A percentile compares a stretch with the other conserved stretches of the same genome.
Conservation (phyloP, 2,329 filamentous ascomycete genomes). For the Xylaria sp. region DNA sequence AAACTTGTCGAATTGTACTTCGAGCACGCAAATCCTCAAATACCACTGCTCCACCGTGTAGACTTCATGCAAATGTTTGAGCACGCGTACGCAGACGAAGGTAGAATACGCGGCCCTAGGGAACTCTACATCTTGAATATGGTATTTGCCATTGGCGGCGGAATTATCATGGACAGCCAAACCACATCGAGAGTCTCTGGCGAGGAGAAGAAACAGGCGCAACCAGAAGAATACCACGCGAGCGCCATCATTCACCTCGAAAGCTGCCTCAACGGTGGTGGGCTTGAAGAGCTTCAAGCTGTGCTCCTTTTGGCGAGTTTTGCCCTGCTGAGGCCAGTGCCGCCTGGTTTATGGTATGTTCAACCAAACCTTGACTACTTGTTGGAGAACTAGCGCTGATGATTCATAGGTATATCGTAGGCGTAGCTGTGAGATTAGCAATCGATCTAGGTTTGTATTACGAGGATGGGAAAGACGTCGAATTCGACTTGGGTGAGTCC, state of each 20-base stretch:
- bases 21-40: slow-evolving; percentile 95
- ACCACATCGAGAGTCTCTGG: slow-evolving; percentile 54
- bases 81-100: slow-evolving; percentile 77
- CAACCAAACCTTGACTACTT: background rate
- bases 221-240: slow-evolving; percentile 96
- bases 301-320: slow-evolving; percentile 91
- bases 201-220: slow-evolving; percentile 63
- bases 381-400: slow-evolving; percentile 19
- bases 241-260: slow-evolving; percentile 93
- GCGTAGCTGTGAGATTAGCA: slow-evolving; percentile 88
- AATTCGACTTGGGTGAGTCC: slow-evolving; percentile 67
- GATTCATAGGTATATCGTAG: slow-evolving; percentile 81
- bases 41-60: slow-evolving; percentile 87
- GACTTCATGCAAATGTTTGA: slow-evolving; percentile 93
- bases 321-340: slow-evolving; percentile 88
- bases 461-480: slow-evolving; percentile 79
- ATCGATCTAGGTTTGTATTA: slow-evolving; percentile 93
- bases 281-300: slow-evolving; percentile 91
- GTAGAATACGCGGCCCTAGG: slow-evolving; percentile 74
- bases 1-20: slow-evolving; percentile 87
- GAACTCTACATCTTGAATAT: slow-evolving; percentile 97
- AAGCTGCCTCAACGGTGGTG: slow-evolving; percentile 87
- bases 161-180: slow-evolving; percentile 81
- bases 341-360: slow-evolving; percentile 84
- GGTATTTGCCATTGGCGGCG: slow-evolving; percentile 94